Evolutionary conservation across 2,329 filamentous ascomycete species (phyloP), one percentile per base, ranked within the genome.

Genomic region (Fusarium oligoseptatum): DNA sequence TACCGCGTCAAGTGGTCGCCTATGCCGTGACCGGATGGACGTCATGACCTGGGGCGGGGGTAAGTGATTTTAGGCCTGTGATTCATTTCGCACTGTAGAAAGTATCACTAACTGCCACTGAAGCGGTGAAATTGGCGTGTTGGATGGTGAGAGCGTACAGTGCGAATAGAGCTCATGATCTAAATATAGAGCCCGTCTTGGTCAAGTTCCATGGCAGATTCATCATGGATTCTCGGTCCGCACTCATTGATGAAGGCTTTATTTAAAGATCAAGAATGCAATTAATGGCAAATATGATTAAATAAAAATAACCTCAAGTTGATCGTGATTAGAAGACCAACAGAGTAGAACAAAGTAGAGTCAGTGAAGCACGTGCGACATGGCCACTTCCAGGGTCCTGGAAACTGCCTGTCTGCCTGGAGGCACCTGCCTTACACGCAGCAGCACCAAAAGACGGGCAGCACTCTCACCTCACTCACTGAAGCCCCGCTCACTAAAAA

Each of bases 1-100:
- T 70, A 76, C 72, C 76, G 76, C 76, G 76, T 78, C 74, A 71
- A 78, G 74, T 78, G 74, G 67, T 55, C 70, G 20, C 61, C 60
- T 55, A 24, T 39, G 32, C 17, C 43, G 36, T 34, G 66, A 48
- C 60, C 50, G 22, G 15, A 20, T 24, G 67, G 70, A 60, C 73
- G 68, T 76, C 74, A 76, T 76, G 73, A 75, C 39, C 68, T 17
- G 34, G 27, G 45, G 45, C 60, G 50, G 65, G 41, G 34, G 12
- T 68, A 39, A 6, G 36, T 8, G 32, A 5, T 22, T 36, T 39
- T 24, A 9, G 55, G 32, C 34, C 22, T 39, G 3, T 39, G 56
- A 27, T 5, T 58, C 8, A n/a, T n/a, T 52, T 36, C 55, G 27
- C 73, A 75, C 72, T 70, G 72, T 75, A 10, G 0, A 8, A 3